A percentile compares a stretch with the other conserved stretches of the same genome.
Conservation (phyloP, 2,329 filamentous ascomycete species). For the Cytospora paraplurivora region DNA sequence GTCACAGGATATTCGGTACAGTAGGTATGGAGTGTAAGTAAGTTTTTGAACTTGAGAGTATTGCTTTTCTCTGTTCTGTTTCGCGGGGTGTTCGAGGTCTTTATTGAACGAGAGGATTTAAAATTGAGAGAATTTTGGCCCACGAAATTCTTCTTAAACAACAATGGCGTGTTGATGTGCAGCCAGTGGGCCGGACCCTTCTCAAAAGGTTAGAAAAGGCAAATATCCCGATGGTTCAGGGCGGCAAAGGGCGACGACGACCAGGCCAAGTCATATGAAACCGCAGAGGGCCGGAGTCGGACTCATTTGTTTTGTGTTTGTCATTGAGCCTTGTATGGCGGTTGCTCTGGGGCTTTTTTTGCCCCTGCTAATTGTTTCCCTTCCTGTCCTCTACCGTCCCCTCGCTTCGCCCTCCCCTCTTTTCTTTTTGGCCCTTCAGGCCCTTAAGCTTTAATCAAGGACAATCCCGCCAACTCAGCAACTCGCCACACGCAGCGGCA, state of each 20-base stretch:
- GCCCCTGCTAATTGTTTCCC: no score
- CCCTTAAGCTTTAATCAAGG: background rate
- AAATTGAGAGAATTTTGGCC: background rate
- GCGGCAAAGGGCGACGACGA: background rate
- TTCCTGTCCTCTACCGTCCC: no score
- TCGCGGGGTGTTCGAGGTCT: background rate
- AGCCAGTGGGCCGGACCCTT: slow-evolving; percentile 22
- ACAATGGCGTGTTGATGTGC: slow-evolving; percentile 15
- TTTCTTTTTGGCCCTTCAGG: background rate
- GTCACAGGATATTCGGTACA: background rate
- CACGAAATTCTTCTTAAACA: background rate
- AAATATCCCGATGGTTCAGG: slow-evolving; percentile 22
- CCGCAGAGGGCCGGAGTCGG: background rate
- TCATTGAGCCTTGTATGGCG: background rate
- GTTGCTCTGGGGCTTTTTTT: no score
- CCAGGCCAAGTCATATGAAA: background rate
- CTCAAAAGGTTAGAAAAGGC: slow-evolving; percentile 29
- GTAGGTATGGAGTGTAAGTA: background rate
- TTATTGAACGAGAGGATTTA: background rate
- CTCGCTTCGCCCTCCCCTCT: background rate
- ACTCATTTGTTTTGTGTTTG: background rate
- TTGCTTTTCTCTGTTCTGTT: background rate
- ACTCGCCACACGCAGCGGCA: background rate
- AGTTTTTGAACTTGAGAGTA: no score
- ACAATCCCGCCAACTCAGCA: background rate